Evolutionary conservation across 2,329 filamentous ascomycete genomes (phyloP), one percentile per base, ranked within the genome.

Genomic region (Malbranchea zuffiana): DNA sequence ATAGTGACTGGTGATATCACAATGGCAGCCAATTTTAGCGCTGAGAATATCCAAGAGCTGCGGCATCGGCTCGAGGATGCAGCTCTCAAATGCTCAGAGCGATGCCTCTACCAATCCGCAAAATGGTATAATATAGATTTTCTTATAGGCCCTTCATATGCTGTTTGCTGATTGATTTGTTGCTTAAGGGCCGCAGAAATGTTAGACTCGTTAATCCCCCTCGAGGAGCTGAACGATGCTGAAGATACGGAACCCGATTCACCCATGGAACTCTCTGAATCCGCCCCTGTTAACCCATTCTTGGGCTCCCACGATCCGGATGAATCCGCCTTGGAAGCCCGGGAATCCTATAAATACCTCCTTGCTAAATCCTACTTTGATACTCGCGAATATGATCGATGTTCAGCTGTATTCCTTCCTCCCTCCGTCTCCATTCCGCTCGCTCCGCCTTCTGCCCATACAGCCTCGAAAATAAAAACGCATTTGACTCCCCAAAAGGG

Each of bases 361-460:
- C 69, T 96, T 13, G 88, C 90, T 36, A 95, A 95, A 58, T 82
- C 88, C 0, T 80, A 92, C 48, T 96, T 96, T 56, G 88, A 96
- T 59, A 94, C 86, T 50, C 81, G 84, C 48, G 90, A 98, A 57
- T 96, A 80, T 52, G 88, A 96, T 54, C 82, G 90, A 45, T 95
- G 88, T 57, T 82, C 88, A 19, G 82, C 84, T 35, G 80, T 92
- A 25, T 92, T 93, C 53, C 69, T 93, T 1, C 83, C 84, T n/a
- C 75, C 84, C 45, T 74, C 78, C n/a, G 68, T 83, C 21, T 71
- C 84, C n/a, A 74, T 77, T 43, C 67, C 83, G 29, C 59, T 82
- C 4, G 61, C 67, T 20, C 61, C 77, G 43, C 47, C 45, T 15
- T 53, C 57, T 3, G 42, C 54, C 6, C 49, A 52, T 46, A 53